Percentiles rank a stretch among this genome's conserved stretches.
These are phyloP conservation scores for Saccharum hybrid DNA, from an alignment of 202 grass and related monocot species.

Conservation along the genomic window DNA sequence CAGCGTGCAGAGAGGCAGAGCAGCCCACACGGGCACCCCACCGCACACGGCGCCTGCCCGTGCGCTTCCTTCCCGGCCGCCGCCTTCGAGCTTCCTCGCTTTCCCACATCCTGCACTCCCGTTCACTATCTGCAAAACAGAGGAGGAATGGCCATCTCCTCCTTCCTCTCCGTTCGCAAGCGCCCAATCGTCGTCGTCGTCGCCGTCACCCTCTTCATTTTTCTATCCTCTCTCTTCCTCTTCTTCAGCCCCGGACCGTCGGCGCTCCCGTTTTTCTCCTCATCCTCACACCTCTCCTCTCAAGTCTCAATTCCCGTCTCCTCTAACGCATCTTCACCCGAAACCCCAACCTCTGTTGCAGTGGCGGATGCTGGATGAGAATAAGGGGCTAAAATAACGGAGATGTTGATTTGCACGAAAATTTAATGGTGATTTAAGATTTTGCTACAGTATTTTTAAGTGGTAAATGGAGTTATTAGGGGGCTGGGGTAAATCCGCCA, in stretches of 20 bases:
- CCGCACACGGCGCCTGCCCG: background rate
- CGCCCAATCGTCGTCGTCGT: slow-evolving; percentile 35
- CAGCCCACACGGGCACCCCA: background rate
- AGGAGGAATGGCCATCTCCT: slow-evolving; percentile 56
- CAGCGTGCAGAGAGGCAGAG: no score
- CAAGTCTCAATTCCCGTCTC: background rate
- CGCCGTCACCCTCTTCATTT: slow-evolving; percentile 43
- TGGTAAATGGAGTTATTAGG: no score
- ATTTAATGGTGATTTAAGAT: no score
- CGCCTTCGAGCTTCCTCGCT: background rate
- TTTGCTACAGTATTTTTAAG: no score
- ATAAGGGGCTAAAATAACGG: no score
- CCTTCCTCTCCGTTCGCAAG: slow-evolving; percentile 56
- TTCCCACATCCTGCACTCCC: background rate
- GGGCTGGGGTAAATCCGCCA: no score
- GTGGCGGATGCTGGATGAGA: no score
- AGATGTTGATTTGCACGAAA: no score
- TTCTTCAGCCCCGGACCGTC: slow-evolving; percentile 46
- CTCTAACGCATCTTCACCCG: background rate
- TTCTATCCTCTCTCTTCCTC: slow-evolving; percentile 47
- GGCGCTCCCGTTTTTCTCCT: slow-evolving; percentile 53
- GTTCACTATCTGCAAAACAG: background rate
- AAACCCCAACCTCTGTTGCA: background rate
- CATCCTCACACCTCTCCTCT: slow-evolving; percentile 31
- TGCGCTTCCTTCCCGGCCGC: slow-evolving; percentile 8